Evolutionary conservation across 306 rosid species (phyloP).

Genomic region (Mucuna pruriens): DNA sequence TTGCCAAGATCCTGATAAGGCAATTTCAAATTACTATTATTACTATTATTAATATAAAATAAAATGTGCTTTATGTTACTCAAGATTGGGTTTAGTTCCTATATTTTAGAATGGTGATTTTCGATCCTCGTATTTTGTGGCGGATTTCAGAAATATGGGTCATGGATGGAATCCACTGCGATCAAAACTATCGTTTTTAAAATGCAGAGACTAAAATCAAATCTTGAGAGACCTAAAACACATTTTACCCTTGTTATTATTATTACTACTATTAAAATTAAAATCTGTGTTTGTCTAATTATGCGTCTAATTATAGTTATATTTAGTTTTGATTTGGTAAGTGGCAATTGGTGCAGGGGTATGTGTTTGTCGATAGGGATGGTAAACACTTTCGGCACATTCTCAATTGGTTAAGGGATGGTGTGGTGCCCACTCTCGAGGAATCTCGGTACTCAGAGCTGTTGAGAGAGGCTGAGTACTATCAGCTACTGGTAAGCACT

Average conservation of each 20-base stretch:
- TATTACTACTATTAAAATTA: neutral
- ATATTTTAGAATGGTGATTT: too few relatives aligned
- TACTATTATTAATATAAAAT: too few relatives aligned
- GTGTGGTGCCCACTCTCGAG: conserved; percentile 70
- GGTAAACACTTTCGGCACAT: conserved; percentile 90
- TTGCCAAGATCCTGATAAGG: conserved; percentile 64
- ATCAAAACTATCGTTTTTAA: too few relatives aligned
- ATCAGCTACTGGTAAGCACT: conserved; percentile 77
- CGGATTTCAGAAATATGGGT: too few relatives aligned
- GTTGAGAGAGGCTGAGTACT: conserved; percentile 88
- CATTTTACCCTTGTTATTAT: neutral
- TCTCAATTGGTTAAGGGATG: conserved; percentile 95
- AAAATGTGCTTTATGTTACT: neutral
- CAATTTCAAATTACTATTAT: too few relatives aligned
- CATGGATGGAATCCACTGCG: too few relatives aligned
- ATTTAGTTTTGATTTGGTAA: neutral
- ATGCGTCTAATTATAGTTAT: neutral
- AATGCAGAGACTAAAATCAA: neutral
- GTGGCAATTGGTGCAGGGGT: conserved; percentile 61
- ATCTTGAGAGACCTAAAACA: neutral
- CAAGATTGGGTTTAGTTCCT: neutral
- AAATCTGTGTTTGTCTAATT: neutral
- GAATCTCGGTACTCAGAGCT: conserved; percentile 67
- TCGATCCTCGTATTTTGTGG: too few relatives aligned
- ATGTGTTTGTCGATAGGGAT: conserved; percentile 86